Base-by-base conservation (phyloP, 352 stramenopile species). In the Globisporangium middletonii region DNA sequence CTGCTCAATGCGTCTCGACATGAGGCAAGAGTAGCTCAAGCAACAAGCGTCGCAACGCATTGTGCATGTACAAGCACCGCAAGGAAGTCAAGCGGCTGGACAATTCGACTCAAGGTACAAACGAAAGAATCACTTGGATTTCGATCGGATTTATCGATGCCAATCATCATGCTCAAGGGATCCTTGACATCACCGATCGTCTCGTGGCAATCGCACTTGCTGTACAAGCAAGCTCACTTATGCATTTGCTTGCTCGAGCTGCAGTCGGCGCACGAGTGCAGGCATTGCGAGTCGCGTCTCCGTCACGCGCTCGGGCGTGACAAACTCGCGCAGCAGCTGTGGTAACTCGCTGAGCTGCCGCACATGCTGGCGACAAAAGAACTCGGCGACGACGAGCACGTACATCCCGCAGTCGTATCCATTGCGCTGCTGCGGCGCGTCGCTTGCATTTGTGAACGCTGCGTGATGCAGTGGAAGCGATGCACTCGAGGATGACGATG, bases 341-440 rank as follows among this genome's bases (percentile, higher is more conserved):
- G 41, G 50, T n/a, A 28, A 18, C 27, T 37, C 6, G 3, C 13
- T 9, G 15, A 27, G 30, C 26, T 60, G 46, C 12, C 52, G 16
- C 18, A 60, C 57, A 30, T 79, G 54, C 53, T 72, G 57, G 5
- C 59, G 63, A 27, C 65, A 83, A 26, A 92, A 62, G 41, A 71
- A 92, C 53, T 92, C 82, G 28, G 84, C 78, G 38, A 79, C 53
- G 1, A 83, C 41, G 44, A 92, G 71, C 55, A 90, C 82, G 57
- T 88, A 92, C 72, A 92, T 74, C 37, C 84, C 84, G 59, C 84
- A 94, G 61, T 94, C 82, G 63, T 84, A 90, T 23, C 79, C 72
- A 53, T 94, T 94, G 41, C 63, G 60, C 54, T 94, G 84, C 69
- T 94, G 84, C 30, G 82, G 77, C 18, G 70, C 58, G 11, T 83